phyloP scores from a whole-genome alignment of 345 rosid genomes.

The Eucalyptus pauciflora region DNA sequence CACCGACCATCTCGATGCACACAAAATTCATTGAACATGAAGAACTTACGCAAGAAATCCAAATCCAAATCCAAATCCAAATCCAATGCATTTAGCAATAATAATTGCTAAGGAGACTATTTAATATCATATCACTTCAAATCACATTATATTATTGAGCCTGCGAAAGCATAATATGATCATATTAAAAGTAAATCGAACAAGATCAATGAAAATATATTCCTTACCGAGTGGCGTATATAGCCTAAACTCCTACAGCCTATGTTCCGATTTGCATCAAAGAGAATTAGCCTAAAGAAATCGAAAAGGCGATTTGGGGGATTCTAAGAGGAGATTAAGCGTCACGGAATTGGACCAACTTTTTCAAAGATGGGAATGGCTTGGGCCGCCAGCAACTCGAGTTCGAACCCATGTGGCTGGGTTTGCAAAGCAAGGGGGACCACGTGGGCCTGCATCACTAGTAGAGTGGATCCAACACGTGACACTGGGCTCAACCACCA shows the following conservation, averaged over 20 bases:
- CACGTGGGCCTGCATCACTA: not conserved
- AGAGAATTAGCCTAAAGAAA: not conserved
- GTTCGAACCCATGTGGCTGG: not conserved
- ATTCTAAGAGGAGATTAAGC: not conserved
- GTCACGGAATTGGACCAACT: not conserved
- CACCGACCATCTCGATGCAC: too few relatives aligned
- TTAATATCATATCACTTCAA: too few relatives aligned
- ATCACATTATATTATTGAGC: too few relatives aligned
- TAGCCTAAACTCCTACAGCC: not conserved
- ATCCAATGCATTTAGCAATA: too few relatives aligned
- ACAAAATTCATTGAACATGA: too few relatives aligned
- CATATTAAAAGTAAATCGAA: not conserved
- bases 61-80: too few relatives aligned
- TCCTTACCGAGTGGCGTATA: too few relatives aligned
- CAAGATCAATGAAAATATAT: too few relatives aligned
- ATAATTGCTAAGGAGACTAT: too few relatives aligned
- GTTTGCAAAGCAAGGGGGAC: not conserved
- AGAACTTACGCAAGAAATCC: too few relatives aligned
- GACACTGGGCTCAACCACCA: not conserved
- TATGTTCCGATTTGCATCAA: fast-evolving
- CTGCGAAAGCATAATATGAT: too few relatives aligned
- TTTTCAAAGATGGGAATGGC: not conserved
- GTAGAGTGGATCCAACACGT: not conserved
- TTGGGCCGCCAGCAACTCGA: not conserved
- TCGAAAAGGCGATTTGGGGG: fast-evolving